Conservation (phyloP, 495 filamentous ascomycete genomes). For the Sphaerosporella brunnea region DNA sequence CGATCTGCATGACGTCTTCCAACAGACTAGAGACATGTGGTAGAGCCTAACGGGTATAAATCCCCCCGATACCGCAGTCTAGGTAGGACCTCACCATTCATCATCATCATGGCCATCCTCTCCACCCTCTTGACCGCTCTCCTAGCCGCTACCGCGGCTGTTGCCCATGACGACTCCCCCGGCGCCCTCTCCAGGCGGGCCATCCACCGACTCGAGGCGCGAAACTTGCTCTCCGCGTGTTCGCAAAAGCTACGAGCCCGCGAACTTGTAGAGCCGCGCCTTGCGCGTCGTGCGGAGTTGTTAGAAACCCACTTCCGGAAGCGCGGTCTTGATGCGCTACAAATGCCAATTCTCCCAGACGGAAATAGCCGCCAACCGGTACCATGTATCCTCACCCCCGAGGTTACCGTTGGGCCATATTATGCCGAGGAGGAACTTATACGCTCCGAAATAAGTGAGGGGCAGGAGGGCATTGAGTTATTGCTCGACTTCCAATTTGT, state of each 20-base stretch:
- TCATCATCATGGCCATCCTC: conserved; percentile 22
- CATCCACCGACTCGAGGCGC: conserved; percentile 24
- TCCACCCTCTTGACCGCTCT: conserved; percentile 4
- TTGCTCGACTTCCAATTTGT: conserved; percentile 44
- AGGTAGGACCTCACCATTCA: too few species aligned
- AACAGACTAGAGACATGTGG: too few species aligned
- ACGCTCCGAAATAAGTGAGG: conserved; percentile 39
- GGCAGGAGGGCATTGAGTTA: conserved; percentile 37
- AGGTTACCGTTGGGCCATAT: conserved; percentile 31
- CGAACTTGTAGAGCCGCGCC: conserved; percentile 23
- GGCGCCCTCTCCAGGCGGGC: conserved; percentile 25
- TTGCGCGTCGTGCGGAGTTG: conserved; percentile 27
- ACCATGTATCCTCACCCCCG: conserved; percentile 31
- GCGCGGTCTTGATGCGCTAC: conserved; percentile 32
- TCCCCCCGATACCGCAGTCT: too few species aligned
- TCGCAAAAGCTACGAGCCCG: conserved; percentile 25
- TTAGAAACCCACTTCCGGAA: conserved; percentile 32
- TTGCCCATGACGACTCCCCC: conserved; percentile 23
- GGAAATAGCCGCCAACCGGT: neutral
- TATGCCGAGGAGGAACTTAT: conserved; percentile 26
- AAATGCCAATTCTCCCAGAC: neutral
- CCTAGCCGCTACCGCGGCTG: neutral
- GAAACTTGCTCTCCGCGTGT: conserved; percentile 27
- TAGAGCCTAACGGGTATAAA: too few species aligned
- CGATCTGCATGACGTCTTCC: too few species aligned